Conservation (phyloP, 306 rosid genomes). For the Neltuma alba region DNA sequence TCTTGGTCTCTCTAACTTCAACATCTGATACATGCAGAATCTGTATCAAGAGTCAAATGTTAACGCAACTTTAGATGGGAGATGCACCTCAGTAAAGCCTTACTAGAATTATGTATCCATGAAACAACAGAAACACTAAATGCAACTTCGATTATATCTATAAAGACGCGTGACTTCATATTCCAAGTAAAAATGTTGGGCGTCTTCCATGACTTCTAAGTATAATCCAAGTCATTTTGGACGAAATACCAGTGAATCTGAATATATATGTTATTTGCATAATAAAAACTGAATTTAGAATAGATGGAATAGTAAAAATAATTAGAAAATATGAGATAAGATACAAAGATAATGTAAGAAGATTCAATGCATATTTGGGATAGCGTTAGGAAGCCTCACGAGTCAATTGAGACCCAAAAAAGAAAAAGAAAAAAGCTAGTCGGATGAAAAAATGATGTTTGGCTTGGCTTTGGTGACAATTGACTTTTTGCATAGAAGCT, state of each 20-base stretch:
- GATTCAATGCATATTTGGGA: too few relatives aligned
- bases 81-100: constrained; percentile 24
- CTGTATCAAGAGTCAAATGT: constrained; percentile 50
- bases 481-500: too few relatives aligned
- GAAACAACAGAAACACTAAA: neutral
- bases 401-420: too few relatives aligned
- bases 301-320: constrained; percentile 5
- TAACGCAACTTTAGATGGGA: constrained; percentile 4
- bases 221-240: constrained; percentile 28
- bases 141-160: neutral
- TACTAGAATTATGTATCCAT: neutral
- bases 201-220: constrained; percentile 15
- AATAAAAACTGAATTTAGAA: neutral
- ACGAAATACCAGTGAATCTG: neutral
- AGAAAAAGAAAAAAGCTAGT: too few relatives aligned
- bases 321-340: constrained; percentile 16
- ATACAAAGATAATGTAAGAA: neutral
- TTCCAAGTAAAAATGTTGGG: neutral
- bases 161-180: too few relatives aligned
- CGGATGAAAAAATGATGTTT: too few relatives aligned
- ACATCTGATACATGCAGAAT: constrained; percentile 85
- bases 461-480: too few relatives aligned
- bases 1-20: constrained; percentile 81
- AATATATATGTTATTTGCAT: constrained; percentile 18
- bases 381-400: too few relatives aligned